These are phyloP conservation scores for Tilletia horrida DNA, from an alignment of 1,284 basidiomycete genomes.

Conservation along the genomic window DNA sequence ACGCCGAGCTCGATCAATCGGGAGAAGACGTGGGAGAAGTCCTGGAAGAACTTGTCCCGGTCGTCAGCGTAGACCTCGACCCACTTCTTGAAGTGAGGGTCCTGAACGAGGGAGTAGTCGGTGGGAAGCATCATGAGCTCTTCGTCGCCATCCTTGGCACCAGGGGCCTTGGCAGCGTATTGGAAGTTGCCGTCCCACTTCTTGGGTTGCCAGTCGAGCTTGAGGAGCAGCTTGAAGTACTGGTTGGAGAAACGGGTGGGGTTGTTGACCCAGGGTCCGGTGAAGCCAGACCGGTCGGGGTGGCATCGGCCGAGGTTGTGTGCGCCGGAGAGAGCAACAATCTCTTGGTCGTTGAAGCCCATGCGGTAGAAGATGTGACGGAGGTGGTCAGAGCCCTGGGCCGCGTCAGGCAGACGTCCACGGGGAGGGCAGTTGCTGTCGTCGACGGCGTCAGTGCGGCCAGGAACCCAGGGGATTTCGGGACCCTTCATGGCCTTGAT, in stretches of 20 bases:
- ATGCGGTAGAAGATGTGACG: conserved; percentile 60
- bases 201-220: conserved; percentile 58
- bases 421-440: conserved; percentile 55
- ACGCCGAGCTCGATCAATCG: conserved; percentile 55
- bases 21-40: conserved; percentile 59
- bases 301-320: conserved; percentile 59
- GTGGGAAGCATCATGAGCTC: conserved; percentile 63
- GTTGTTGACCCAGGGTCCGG: conserved; percentile 52
- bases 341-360: conserved; percentile 62
- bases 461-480: conserved; percentile 57
- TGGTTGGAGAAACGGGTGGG: conserved; percentile 52
- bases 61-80: conserved; percentile 59
- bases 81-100: conserved; percentile 50
- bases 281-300: conserved; percentile 47
- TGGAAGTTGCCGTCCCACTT: conserved; percentile 60
- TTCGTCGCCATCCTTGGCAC: conserved; percentile 53
- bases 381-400: conserved; percentile 59
- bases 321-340: conserved; percentile 62
- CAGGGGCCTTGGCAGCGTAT: conserved; percentile 49
- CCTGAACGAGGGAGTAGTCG: conserved; percentile 52
- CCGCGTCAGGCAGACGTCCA: conserved; percentile 59
- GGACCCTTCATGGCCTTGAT: conserved; percentile 60
- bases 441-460: conserved; percentile 58
- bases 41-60: conserved; percentile 60
- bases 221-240: conserved; percentile 57